Conservation (phyloP, 768 basidiomycete species). For the Leccinum truebloodii region DNA sequence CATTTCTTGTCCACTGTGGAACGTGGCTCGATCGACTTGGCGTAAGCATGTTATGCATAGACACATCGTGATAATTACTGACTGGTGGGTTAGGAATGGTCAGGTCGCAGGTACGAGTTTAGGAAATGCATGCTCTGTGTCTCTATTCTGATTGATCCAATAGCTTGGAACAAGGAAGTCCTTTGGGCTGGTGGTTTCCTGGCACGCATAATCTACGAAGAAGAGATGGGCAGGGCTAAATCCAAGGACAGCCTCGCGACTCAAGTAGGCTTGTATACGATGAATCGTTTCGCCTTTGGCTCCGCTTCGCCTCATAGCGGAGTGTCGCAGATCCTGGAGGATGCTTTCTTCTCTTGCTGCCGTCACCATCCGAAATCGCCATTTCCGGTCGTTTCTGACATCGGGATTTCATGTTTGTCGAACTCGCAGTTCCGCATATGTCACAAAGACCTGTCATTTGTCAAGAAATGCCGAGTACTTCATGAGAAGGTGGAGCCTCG, state of each 20-base stretch:
- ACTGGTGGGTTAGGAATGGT: conserved; percentile 59
- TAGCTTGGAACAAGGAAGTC: conserved; percentile 90
- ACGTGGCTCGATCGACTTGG: conserved; percentile 86
- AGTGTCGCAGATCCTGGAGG: conserved; percentile 16
- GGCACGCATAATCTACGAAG: conserved; percentile 79
- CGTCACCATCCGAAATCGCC: not conserved
- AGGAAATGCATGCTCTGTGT: not conserved
- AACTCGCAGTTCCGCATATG: conserved; percentile 8
- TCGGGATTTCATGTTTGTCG: conserved; percentile 4
- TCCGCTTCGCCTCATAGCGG: conserved; percentile 30
- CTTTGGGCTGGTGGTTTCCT: conserved; percentile 81
- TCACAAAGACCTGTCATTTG: conserved; percentile 5
- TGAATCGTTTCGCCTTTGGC: conserved; percentile 79
- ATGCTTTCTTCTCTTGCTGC: conserved; percentile 17
- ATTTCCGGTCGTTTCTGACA: conserved; percentile 17
- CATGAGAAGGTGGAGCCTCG: not conserved
- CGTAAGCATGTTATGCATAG: conserved; percentile 45
- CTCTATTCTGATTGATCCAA: not conserved
- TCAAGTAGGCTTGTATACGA: conserved; percentile 57
- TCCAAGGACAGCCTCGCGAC: not conserved
- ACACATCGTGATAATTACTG: not conserved
- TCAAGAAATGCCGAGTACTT: conserved; percentile 8
- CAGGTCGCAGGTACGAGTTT: conserved; percentile 66
- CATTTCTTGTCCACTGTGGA: conserved; percentile 96
- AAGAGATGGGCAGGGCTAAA: conserved; percentile 51